phyloP scores from a whole-genome alignment of 176 grass and related monocot genomes.

The Paspalum notatum region DNA sequence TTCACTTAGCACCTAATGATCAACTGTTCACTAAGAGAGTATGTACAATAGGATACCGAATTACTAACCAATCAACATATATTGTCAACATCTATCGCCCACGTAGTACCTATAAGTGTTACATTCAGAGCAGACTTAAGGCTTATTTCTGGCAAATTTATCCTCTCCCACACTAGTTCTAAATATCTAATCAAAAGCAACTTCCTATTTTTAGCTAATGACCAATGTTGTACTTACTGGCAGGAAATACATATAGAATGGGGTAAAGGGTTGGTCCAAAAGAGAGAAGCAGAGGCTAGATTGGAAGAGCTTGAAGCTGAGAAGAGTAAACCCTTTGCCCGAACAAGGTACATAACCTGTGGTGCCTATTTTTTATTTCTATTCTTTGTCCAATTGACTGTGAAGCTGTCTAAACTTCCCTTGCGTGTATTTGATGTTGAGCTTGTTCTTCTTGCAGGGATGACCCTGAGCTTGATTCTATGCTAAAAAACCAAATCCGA shows the following conservation, averaged over 20 bases:
- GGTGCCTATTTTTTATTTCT: background rate
- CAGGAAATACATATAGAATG: slow-evolving; percentile 85
- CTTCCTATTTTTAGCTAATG: slow-evolving; percentile 21
- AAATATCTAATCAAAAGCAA: slow-evolving; percentile 16
- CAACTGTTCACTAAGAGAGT: background rate
- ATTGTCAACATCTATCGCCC: background rate
- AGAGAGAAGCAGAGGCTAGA: slow-evolving; percentile 81
- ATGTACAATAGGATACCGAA: background rate
- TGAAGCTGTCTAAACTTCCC: background rate
- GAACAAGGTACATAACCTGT: slow-evolving; percentile 63
- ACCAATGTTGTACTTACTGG: slow-evolving; percentile 18
- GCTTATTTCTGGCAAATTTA: slow-evolving; percentile 23
- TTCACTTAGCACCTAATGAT: background rate
- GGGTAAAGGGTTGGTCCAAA: slow-evolving; percentile 95
- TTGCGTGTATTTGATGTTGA: slow-evolving; percentile 3
- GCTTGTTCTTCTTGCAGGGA: slow-evolving; percentile 55
- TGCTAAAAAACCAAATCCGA: slow-evolving; percentile 81
- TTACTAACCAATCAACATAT: background rate
- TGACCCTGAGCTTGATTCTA: slow-evolving; percentile 87
- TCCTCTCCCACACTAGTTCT: background rate
- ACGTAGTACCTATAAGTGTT: background rate
- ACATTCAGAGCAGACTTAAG: background rate
- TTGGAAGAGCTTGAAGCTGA: slow-evolving; percentile 69
- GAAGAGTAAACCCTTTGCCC: slow-evolving; percentile 85
- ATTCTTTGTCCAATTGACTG: background rate